Evolutionary conservation across 441 rosid genomes (phyloP).

Genomic region (Jatropha multifida): DNA sequence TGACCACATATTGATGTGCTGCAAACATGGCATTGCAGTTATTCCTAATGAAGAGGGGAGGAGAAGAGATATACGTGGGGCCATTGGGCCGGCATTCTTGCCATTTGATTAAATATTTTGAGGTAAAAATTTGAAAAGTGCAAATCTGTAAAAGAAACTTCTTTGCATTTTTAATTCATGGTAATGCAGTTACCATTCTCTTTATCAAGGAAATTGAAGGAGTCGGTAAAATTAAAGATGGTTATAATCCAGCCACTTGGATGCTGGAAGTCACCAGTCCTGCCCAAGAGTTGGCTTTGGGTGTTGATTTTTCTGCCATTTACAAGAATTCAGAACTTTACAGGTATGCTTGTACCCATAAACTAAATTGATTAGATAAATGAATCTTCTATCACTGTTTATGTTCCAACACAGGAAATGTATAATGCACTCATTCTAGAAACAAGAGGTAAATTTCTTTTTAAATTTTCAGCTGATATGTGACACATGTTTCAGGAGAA

Average conservation of each 20-base stretch:
- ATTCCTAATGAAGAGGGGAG: slow-evolving; percentile 73
- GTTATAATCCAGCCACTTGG: slow-evolving; percentile 87
- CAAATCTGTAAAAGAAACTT: background rate
- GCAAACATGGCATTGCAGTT: slow-evolving; percentile 35
- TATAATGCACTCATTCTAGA: background rate
- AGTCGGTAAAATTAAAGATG: slow-evolving; percentile 61
- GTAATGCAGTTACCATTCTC: background rate
- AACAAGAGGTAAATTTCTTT: background rate
- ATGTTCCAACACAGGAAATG: background rate
- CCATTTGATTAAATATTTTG: slow-evolving; percentile 43
- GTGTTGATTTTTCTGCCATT: slow-evolving; percentile 51
- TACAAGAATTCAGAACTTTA: slow-evolving; percentile 34
- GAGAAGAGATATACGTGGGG: slow-evolving; percentile 74
- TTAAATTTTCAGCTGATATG: background rate
- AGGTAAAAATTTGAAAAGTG: slow-evolving; percentile 1
- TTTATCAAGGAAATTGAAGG: slow-evolving; percentile 50
- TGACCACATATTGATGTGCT: slow-evolving; percentile 43
- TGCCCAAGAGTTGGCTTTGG: slow-evolving; percentile 54
- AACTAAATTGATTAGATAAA: background rate
- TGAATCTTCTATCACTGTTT: background rate
- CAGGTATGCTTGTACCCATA: slow-evolving; percentile 3
- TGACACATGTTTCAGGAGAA: slow-evolving; percentile 44
- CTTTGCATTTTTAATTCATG: background rate
- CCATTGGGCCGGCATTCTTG: slow-evolving; percentile 64
- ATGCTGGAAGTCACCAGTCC: slow-evolving; percentile 68